Evolutionary conservation across 2,329 filamentous ascomycete species (phyloP).

Genomic region (Alternaria angustiovoidea): DNA sequence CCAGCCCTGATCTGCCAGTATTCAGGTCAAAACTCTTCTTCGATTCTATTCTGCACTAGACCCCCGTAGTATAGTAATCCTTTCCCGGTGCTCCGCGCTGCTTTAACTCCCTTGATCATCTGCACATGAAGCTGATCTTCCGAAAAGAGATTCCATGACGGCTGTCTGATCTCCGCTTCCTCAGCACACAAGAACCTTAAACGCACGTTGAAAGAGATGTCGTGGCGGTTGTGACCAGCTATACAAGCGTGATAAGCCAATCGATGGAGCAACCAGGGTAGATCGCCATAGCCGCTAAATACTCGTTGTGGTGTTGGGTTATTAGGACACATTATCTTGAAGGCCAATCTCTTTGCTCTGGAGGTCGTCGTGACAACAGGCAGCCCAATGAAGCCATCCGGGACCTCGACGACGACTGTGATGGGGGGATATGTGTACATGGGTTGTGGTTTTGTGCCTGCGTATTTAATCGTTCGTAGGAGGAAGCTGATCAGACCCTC

Average conservation of each 20-base stretch:
- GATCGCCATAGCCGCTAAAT: background rate
- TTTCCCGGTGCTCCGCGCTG: background rate
- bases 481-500: background rate
- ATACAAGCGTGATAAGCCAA: background rate
- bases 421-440: background rate
- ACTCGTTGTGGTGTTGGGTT: background rate
- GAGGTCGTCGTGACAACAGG: background rate
- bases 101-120: background rate
- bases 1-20: background rate
- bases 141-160: rapidly evolving
- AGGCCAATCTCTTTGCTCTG: background rate
- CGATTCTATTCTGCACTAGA: background rate
- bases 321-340: background rate
- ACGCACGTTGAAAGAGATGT: background rate
- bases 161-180: background rate
- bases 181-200: background rate
- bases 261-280: constrained; percentile 1
- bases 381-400: background rate
- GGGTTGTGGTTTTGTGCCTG: background rate
- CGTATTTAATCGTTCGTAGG: constrained; percentile 2
- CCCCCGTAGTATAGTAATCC: constrained; percentile 2
- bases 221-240: background rate
- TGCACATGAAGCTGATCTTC: background rate
- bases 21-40: background rate
- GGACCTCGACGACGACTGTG: background rate